Conservation (phyloP, 2,329 filamentous ascomycete species). For the Fusarium napiforme region DNA sequence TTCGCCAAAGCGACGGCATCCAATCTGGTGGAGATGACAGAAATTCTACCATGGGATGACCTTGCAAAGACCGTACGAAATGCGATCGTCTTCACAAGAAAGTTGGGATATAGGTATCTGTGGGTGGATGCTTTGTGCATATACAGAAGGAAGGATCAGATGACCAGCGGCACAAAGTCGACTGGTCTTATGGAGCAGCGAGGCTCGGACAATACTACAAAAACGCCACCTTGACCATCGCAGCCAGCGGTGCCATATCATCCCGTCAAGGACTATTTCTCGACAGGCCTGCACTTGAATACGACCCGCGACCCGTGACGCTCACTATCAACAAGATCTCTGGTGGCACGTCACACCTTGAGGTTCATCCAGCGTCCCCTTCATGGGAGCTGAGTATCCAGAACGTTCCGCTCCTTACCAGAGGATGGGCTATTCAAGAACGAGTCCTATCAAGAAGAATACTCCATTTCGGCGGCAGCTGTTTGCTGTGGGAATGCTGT, state of each 20-base stretch:
- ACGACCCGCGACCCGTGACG: not conserved
- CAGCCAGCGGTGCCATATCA: not conserved
- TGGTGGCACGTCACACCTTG: rapidly evolving
- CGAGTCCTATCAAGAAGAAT: not conserved
- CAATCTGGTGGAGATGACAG: not conserved
- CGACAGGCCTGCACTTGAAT: not conserved
- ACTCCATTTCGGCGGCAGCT: not conserved
- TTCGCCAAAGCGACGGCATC: conserved; percentile 1
- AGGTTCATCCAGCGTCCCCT: not conserved
- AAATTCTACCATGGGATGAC: not conserved
- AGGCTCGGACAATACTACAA: conserved; percentile 11
- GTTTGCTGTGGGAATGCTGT: not conserved
- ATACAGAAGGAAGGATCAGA: not conserved
- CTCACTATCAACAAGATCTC: not conserved
- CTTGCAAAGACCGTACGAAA: conserved; percentile 4
- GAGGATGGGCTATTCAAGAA: not conserved
- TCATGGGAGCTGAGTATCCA: not conserved
- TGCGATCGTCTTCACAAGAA: not conserved
- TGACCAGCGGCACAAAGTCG: not conserved
- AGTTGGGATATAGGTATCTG: not conserved
- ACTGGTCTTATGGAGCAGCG: conserved; percentile 2
- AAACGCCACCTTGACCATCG: not conserved
- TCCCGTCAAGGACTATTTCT: conserved; percentile 3
- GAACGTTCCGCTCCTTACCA: not conserved
- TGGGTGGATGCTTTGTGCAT: conserved; percentile 14